Conservation (phyloP, 2,329 filamentous ascomycete species). For the Hypoxylon sp. region DNA sequence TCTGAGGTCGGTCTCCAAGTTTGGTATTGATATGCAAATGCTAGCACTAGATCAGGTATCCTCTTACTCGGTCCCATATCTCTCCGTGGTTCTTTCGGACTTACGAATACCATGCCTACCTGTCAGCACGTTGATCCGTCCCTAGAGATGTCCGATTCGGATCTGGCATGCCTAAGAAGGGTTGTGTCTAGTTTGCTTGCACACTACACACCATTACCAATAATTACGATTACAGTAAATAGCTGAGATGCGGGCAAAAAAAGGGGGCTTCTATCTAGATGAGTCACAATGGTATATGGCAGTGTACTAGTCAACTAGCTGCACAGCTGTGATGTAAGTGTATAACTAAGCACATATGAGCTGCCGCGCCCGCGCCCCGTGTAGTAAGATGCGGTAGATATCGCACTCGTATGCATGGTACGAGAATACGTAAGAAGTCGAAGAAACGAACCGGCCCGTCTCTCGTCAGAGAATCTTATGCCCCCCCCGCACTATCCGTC, state of each 20-base stretch:
- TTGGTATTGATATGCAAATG: constrained; percentile 6
- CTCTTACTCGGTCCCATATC: not conserved
- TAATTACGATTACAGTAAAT: not conserved
- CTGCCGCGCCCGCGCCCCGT: too few species aligned
- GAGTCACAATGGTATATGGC: not conserved
- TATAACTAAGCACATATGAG: constrained; percentile 8
- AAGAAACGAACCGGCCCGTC: constrained; percentile 11
- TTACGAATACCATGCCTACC: constrained; percentile 2
- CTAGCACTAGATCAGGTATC: not conserved
- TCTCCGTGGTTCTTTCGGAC: not conserved
- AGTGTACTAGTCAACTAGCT: not conserved
- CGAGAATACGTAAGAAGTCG: not conserved
- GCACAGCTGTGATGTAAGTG: constrained; percentile 1
- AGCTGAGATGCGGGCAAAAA: not conserved
- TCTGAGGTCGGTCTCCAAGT: constrained; percentile 11
- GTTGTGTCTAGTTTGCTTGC: not conserved
- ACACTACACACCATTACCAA: not conserved
- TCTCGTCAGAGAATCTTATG: constrained; percentile 29
- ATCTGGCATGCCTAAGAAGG: not conserved
- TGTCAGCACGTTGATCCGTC: not conserved
- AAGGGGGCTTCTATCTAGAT: not conserved
- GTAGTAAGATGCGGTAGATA: constrained; percentile 3
- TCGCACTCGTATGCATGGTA: not conserved
- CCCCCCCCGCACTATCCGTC: constrained; percentile 21
- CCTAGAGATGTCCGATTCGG: not conserved